Conservation (phyloP, 2,329 filamentous ascomycete genomes). For the Fusarium globosum region DNA sequence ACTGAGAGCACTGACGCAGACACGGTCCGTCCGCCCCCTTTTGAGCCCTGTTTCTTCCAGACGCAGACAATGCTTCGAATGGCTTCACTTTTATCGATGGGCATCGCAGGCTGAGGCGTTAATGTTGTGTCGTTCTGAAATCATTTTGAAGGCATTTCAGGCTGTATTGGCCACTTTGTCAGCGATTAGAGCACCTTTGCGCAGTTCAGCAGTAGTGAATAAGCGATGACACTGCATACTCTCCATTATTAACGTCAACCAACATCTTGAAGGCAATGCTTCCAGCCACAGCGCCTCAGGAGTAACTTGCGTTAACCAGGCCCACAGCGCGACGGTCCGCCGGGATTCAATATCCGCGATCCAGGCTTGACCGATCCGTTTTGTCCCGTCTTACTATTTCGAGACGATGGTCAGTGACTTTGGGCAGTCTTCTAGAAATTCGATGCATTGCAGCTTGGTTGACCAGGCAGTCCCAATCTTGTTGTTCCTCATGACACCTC, state of each 20-base stretch:
- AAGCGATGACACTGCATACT: not conserved
- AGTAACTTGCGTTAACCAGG: not conserved
- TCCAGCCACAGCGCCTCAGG: not conserved
- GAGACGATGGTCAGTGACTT: not conserved
- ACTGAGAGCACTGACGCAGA: conserved; percentile 21
- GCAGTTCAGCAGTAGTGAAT: not conserved
- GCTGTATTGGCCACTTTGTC: not conserved
- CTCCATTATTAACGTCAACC: too few relatives aligned
- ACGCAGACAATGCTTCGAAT: not conserved
- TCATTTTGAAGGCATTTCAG: not conserved
- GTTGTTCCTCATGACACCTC: not conserved
- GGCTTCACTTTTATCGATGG: not conserved
- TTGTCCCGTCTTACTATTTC: not conserved
- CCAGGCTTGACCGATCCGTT: conserved; percentile 21
- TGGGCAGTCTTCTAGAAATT: conserved; percentile 37
- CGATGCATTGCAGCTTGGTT: not conserved
- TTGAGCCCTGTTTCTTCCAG: conserved; percentile 3
- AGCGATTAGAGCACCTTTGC: not conserved
- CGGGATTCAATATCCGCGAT: conserved; percentile 32
- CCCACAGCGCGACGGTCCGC: conserved; percentile 19
- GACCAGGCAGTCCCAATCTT: not conserved
- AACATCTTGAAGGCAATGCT: not conserved
- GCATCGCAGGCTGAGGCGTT: not conserved
- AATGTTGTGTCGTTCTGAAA: not conserved
- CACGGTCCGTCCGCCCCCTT: conserved; percentile 33